Evolutionary conservation across 805 yeast species (phyloP).

Genomic region (Tetrapisispora pingtungensis): DNA sequence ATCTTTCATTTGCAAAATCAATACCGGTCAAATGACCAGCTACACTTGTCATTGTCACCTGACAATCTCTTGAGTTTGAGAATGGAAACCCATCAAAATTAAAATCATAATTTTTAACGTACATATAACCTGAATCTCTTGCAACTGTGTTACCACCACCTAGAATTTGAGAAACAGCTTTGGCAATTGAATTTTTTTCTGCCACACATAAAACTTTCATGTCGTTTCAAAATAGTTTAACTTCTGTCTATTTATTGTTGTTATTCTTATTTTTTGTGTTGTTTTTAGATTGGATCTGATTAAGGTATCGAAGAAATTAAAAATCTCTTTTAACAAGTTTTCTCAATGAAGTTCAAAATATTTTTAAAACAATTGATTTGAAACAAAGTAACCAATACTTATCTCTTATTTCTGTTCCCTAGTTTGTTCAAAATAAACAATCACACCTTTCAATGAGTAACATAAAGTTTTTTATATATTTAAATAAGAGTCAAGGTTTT

Average conservation of each 20-base stretch:
- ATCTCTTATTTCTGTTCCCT: too few species aligned
- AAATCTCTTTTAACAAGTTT: too few species aligned
- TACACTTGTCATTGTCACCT: slow-evolving; percentile 86
- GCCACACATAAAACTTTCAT: slow-evolving; percentile 91
- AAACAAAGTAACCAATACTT: too few species aligned
- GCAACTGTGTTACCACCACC: slow-evolving; percentile 56
- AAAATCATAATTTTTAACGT: slow-evolving; percentile 73
- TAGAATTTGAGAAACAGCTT: slow-evolving; percentile 55
- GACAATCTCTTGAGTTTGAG: slow-evolving; percentile 33
- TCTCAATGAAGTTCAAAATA: too few species aligned
- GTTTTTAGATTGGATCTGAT: too few species aligned
- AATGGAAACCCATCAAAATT: slow-evolving; percentile 48
- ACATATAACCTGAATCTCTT: slow-evolving; percentile 45
- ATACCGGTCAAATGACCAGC: slow-evolving; percentile 69
- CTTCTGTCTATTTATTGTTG: neutral
- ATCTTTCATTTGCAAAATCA: slow-evolving; percentile 44
- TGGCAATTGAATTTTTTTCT: slow-evolving; percentile 92
- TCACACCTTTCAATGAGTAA: too few species aligned
- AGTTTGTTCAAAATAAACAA: too few species aligned
- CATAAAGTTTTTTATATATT: too few species aligned
- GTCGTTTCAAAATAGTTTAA: neutral
- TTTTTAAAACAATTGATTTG: too few species aligned
- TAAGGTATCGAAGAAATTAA: too few species aligned
- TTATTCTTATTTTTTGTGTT: too few species aligned
- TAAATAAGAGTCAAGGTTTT: too few species aligned